Percentiles rank a stretch among this genome's conserved stretches.
Evolutionary conservation across 148 eudicot genomes (phyloP).

Genomic region (Dianthus caryophyllus): DNA sequence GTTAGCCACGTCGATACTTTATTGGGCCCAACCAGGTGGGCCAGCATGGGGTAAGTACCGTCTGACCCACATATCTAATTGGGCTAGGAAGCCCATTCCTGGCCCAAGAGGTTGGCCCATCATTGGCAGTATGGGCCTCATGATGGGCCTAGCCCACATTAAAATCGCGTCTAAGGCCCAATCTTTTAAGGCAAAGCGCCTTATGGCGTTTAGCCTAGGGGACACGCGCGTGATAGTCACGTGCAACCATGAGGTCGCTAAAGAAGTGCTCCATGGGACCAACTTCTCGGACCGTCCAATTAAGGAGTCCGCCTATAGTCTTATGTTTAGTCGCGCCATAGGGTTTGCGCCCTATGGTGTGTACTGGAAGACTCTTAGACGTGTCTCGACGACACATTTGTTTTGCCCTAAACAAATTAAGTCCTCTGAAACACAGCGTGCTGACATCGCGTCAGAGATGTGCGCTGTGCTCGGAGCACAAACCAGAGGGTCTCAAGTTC

Average conservation of each 20-base stretch:
- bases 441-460: constrained; percentile 48
- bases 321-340: constrained; percentile 77
- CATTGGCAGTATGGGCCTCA: constrained; percentile 58
- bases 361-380: constrained; percentile 70
- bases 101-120: constrained; percentile 55
- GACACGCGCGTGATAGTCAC: constrained; percentile 64
- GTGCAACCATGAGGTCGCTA: constrained; percentile 57
- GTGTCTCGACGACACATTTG: constrained; percentile 62
- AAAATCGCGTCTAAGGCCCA: constrained; percentile 40
- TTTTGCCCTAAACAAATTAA: constrained; percentile 55
- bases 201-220: constrained; percentile 87
- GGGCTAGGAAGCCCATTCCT: constrained; percentile 2
- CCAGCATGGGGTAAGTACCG: constrained; percentile 66
- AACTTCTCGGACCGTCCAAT: constrained; percentile 76
- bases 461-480: constrained; percentile 11
- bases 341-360: constrained; percentile 88
- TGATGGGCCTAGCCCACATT: constrained; percentile 44
- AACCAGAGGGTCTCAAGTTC: constrained; percentile 38
- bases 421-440: constrained; percentile 31
- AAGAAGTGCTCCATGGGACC: constrained; percentile 53
- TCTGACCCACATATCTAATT: constrained; percentile 20
- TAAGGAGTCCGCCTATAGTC: constrained; percentile 76
- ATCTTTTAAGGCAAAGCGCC: constrained; percentile 27
- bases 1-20: constrained; percentile 26
- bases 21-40: constrained; percentile 73